phyloP scores from a whole-genome alignment of 2,329 filamentous ascomycete genomes.

The Epicoccum sorghinum region DNA sequence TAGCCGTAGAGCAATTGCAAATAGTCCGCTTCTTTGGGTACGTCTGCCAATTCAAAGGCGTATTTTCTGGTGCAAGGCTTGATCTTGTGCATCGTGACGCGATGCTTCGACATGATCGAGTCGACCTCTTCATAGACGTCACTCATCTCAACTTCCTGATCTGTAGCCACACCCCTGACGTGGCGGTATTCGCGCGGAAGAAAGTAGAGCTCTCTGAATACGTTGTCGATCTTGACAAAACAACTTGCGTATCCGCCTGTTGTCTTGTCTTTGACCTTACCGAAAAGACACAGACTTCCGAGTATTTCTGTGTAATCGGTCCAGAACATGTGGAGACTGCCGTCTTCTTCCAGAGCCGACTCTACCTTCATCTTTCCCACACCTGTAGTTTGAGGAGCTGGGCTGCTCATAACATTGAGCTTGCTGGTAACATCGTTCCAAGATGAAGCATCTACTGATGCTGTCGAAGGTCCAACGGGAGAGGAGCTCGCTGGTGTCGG shows the following conservation, averaged over 20 bases:
- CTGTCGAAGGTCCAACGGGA: conserved; percentile 65
- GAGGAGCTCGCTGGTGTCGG: conserved; percentile 79
- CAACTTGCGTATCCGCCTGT: conserved; percentile 82
- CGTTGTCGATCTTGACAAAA: conserved; percentile 95
- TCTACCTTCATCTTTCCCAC: conserved; percentile 83
- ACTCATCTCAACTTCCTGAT: conserved; percentile 81
- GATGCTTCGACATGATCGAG: conserved; percentile 82
- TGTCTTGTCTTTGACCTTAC: conserved; percentile 91
- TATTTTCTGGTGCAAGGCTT: conserved; percentile 91
- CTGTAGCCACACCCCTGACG: conserved; percentile 68
- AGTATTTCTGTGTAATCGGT: conserved; percentile 93
- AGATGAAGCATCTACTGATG: conserved; percentile 71
- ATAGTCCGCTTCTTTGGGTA: conserved; percentile 90
- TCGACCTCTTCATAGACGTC: conserved; percentile 93
- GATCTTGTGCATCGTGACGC: conserved; percentile 89
- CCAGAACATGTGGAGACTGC: conserved; percentile 94
- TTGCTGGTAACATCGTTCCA: conserved; percentile 89
- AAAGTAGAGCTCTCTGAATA: conserved; percentile 90
- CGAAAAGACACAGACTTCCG: conserved; percentile 90
- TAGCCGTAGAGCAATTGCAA: conserved; percentile 97
- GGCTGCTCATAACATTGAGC: conserved; percentile 82
- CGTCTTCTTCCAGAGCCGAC: conserved; percentile 91
- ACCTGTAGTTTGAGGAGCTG: conserved; percentile 65
- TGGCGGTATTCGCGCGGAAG: conserved; percentile 74
- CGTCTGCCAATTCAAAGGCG: conserved; percentile 86